A percentile compares a stretch with the other conserved stretches of the same genome.
phyloP scores from a whole-genome alignment of 2,329 filamentous ascomycete genomes.

The Arthrobotrys pseudoclavata region DNA sequence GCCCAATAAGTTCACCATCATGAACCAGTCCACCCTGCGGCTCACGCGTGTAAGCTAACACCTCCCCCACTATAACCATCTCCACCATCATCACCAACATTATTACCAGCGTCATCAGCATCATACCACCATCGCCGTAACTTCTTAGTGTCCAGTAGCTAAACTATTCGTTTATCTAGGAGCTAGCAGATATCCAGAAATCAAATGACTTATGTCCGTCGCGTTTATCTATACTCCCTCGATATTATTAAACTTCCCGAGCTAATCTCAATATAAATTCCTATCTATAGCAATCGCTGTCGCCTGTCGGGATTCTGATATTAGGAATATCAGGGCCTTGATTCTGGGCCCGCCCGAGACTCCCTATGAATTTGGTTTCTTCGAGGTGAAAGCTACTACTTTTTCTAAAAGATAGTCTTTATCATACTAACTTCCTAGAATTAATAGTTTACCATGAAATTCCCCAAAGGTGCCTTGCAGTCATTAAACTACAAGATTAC shows the following conservation, averaged over 20 bases:
- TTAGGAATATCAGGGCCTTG: slow-evolving; percentile 86
- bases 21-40: slow-evolving; percentile 87
- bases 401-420: background rate
- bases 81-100: slow-evolving; percentile 56
- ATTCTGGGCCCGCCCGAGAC: slow-evolving; percentile 94
- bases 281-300: slow-evolving; percentile 79
- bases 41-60: slow-evolving; percentile 79
- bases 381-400: slow-evolving; percentile 73
- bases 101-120: background rate
- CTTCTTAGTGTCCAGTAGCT: background rate
- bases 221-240: background rate
- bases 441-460: slow-evolving; percentile 79
- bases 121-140: background rate
- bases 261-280: slow-evolving; percentile 1
- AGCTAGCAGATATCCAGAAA: slow-evolving; percentile 87
- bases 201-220: slow-evolving; percentile 83
- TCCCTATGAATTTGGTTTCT: slow-evolving; percentile 97
- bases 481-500: background rate
- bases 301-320: slow-evolving; percentile 86
- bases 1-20: slow-evolving; percentile 70
- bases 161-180: slow-evolving; percentile 69
- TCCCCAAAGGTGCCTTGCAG: slow-evolving; percentile 73
- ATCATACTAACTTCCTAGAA: slow-evolving; percentile 10
- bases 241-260: background rate
- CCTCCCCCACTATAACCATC: no score